These are phyloP conservation scores for Lyophyllum atratum DNA, from an alignment of 768 basidiomycete genomes.

Conservation along the genomic window DNA sequence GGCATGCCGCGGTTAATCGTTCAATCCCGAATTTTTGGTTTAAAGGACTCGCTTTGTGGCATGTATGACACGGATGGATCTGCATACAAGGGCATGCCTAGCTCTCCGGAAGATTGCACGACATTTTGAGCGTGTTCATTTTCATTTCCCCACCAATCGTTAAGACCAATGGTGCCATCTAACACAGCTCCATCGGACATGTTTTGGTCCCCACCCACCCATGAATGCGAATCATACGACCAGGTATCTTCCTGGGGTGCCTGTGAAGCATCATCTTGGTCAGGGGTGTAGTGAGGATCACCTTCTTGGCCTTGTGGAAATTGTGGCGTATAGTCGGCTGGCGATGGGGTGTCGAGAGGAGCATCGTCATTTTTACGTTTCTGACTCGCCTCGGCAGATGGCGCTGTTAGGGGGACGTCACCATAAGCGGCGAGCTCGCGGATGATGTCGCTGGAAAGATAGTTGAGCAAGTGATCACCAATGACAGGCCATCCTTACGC, in stretches of 20 bases:
- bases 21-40: neutral
- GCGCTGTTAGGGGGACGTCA: slow-evolving; percentile 13
- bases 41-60: neutral
- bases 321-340: neutral
- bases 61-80: neutral
- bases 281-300: neutral
- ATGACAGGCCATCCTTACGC: slow-evolving; percentile 27
- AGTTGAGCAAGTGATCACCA: neutral
- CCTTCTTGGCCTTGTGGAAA: neutral
- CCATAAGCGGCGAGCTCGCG: slow-evolving; percentile 36
- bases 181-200: neutral
- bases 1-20: neutral
- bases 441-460: slow-evolving; percentile 34
- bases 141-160: slow-evolving; percentile 2
- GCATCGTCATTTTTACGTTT: neutral
- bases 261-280: neutral
- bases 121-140: neutral
- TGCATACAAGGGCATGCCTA: neutral
- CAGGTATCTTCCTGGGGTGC: neutral
- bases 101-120: neutral
- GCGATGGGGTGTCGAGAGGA: neutral
- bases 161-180: neutral
- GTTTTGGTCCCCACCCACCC: neutral
- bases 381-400: neutral
- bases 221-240: neutral